These are phyloP conservation scores for Termitomyces sp. DNA, from an alignment of 1,284 basidiomycete species.

Conservation along the genomic window DNA sequence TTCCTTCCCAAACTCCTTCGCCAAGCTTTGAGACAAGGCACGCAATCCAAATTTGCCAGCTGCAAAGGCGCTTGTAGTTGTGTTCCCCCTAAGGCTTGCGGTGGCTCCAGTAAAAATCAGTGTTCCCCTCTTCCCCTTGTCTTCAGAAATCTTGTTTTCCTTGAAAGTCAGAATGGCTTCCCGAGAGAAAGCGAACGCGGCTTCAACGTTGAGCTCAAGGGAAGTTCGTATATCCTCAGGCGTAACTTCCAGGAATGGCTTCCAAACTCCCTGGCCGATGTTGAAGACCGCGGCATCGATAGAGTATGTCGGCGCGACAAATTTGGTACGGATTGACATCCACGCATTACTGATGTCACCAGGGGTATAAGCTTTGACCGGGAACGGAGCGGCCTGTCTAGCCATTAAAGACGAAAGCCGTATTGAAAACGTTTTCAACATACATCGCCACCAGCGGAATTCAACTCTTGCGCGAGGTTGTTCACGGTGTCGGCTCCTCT, in stretches of 20 bases:
- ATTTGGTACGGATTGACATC: conserved; percentile 46
- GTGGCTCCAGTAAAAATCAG: conserved; percentile 80
- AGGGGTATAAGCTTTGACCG: conserved; percentile 51
- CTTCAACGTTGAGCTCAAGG: conserved; percentile 52
- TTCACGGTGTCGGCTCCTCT: conserved; percentile 50
- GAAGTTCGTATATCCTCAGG: conserved; percentile 48
- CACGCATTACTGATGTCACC: conserved; percentile 51
- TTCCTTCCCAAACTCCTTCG: conserved; percentile 74
- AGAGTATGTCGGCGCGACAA: conserved; percentile 39
- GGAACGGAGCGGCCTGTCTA: conserved; percentile 55
- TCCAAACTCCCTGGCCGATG: conserved; percentile 51
- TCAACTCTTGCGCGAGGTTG: conserved; percentile 52
- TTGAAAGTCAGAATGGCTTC: conserved; percentile 60
- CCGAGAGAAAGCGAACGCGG: conserved; percentile 65
- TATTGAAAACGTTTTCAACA: conserved; percentile 4
- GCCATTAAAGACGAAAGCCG: neutral
- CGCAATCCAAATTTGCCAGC: conserved; percentile 65
- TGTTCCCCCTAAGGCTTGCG: conserved; percentile 60
- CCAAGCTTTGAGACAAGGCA: conserved; percentile 68
- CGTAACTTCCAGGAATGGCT: conserved; percentile 64
- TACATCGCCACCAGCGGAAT: conserved; percentile 54
- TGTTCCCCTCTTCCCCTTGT: conserved; percentile 51
- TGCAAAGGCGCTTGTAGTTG: conserved; percentile 60
- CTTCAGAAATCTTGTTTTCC: conserved; percentile 45
- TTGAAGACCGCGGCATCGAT: conserved; percentile 70